Evolutionary conservation across 208 protist genomes (phyloP).

Genomic region (Naegleria lovaniensis): DNA sequence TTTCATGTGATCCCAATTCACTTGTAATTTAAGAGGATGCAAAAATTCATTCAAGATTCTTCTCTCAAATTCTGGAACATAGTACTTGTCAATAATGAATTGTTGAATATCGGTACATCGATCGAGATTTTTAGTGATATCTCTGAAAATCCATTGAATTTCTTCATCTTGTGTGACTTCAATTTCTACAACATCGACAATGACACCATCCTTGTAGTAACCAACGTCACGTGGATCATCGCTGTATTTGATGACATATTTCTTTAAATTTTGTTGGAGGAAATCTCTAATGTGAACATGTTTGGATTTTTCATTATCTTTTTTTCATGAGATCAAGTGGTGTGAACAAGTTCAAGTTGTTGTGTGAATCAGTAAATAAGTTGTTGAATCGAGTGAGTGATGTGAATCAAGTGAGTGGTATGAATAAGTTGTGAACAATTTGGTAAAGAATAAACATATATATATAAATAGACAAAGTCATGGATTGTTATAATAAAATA

Average conservation of each 20-base stretch:
- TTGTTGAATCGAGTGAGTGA: too few relatives aligned
- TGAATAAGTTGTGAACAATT: too few relatives aligned
- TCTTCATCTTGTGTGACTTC: slow-evolving; percentile 1
- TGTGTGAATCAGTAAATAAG: too few relatives aligned
- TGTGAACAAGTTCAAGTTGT: too few relatives aligned
- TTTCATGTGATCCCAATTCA: neutral
- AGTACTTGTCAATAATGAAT: slow-evolving; percentile 9
- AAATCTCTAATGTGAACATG: neutral
- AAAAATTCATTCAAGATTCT: neutral
- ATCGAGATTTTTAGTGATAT: neutral
- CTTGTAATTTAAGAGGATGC: neutral
- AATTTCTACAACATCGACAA: slow-evolving; percentile 14
- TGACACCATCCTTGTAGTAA: neutral
- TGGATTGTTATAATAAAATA: too few relatives aligned
- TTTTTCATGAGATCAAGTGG: too few relatives aligned
- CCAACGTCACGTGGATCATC: neutral
- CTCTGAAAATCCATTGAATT: slow-evolving; percentile 24
- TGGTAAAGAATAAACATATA: too few relatives aligned
- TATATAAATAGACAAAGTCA: too few relatives aligned
- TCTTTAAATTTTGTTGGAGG: neutral
- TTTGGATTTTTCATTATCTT: slow-evolving; percentile 11
- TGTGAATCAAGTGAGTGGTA: too few relatives aligned
- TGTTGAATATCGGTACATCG: slow-evolving; percentile 15
- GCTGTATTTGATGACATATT: slow-evolving; percentile 3
- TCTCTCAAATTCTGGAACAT: neutral